Base-by-base conservation (phyloP, 805 yeast genomes). In the Candida railenensis region DNA sequence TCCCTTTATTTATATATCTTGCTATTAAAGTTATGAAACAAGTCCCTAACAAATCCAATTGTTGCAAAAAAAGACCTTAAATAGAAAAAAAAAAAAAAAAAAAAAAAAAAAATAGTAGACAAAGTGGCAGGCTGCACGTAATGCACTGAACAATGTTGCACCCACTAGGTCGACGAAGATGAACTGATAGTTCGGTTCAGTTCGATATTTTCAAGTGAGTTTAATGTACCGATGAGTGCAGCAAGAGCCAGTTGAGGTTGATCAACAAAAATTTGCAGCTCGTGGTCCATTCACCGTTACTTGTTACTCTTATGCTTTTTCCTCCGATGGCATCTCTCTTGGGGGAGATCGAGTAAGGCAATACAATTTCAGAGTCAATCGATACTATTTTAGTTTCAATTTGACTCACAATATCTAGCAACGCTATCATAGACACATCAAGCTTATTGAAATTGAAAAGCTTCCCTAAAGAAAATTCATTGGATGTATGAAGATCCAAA, bases 241-340 rank as follows among this genome's bases (percentile, higher is more conserved):
- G 85, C 46, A 91, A 66, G 5, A 92, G 75, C 96, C 96, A 92
- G 58, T 89, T 89, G 25, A 73, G 49, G 50, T 92, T 81, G 0
- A 94, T 87, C 41, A 91, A 67, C 11, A 92, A 69, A 58, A 82
- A 87, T 56, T 87, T 85, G 66, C 96, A 90, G 1, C 96, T 92
- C 21, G 85, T 80, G 0, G 97, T 89, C 98, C 98, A 91, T 50
- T 86, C 89, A 39, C 81, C 81, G 59, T 84, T 85, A 2, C 87
- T 77, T 1, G 87, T 80, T 1, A 89, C 76, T 40, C 83, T 71
- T n/a, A 92, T 84, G 42, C 87, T 80, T 46, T 81, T 77, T 1
- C 88, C 90, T 1, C 94, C 96, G 32, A 92, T 85, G 44, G 77
- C 77, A 50, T 87, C 96, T 7, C 74, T 76, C 22, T 56, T 60